A percentile compares a stretch with the other conserved stretches of the same genome.
Evolutionary conservation across 129 eudicot genomes (phyloP).

Genomic region (Kitagawia praeruptora): DNA sequence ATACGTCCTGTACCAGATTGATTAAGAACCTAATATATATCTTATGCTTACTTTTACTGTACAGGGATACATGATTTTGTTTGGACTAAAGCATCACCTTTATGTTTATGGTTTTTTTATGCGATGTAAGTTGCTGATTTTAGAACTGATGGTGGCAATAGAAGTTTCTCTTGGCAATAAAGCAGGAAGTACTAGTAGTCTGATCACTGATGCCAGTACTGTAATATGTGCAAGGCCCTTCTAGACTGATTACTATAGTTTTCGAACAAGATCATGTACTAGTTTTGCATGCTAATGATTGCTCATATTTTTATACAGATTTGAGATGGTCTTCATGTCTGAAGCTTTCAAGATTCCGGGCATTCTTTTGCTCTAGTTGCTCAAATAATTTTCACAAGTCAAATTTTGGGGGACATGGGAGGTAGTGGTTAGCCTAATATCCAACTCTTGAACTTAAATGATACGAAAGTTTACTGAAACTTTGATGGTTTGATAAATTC

Average conservation of each 20-base stretch:
- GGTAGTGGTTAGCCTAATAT: too few species aligned
- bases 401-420: too few species aligned
- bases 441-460: not conserved
- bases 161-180: not conserved
- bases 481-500: not conserved
- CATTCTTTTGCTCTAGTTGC: too few species aligned
- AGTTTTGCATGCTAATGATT: not conserved
- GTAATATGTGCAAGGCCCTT: not conserved
- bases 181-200: not conserved
- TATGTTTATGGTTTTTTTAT: not conserved
- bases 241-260: not conserved
- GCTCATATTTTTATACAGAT: not conserved
- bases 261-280: not conserved
- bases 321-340: not conserved
- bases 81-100: not conserved
- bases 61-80: not conserved
- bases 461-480: not conserved
- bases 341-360: not conserved
- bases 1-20: not conserved
- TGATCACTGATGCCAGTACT: not conserved
- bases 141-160: not conserved
- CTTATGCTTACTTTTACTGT: slow-evolving; percentile 3
- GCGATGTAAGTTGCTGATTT: not conserved
- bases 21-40: not conserved
- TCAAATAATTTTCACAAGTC: too few species aligned